Percentiles rank a stretch among this genome's conserved stretches.
Evolutionary conservation across 192 early-diverging fungal species (phyloP).

Genomic region (Gamsiella multidivaricata): DNA sequence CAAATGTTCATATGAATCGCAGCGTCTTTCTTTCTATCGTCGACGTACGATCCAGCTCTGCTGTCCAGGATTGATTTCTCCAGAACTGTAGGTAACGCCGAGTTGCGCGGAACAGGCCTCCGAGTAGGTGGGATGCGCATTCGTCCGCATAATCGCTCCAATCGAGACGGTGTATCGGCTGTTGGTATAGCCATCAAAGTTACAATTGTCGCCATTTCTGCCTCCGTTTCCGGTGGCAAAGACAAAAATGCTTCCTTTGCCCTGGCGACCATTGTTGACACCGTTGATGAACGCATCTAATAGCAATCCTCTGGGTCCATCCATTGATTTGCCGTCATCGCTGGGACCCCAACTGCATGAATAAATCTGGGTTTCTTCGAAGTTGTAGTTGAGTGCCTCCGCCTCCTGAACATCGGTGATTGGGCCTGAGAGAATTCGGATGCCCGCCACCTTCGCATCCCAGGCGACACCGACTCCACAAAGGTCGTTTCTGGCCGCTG

Average conservation of each 20-base stretch:
- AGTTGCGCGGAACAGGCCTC: slow-evolving; percentile 91
- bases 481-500: slow-evolving; percentile 88
- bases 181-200: slow-evolving; percentile 97
- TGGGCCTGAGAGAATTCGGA: slow-evolving; percentile 89
- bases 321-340: slow-evolving; percentile 87
- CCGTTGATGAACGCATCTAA: slow-evolving; percentile 90
- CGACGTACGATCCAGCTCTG: slow-evolving; percentile 83
- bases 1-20: too few relatives aligned
- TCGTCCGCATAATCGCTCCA: slow-evolving; percentile 82
- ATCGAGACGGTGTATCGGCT: slow-evolving; percentile 95
- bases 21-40: too few relatives aligned
- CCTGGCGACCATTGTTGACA: slow-evolving; percentile 82
- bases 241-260: slow-evolving; percentile 90
- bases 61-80: too few relatives aligned
- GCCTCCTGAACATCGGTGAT: slow-evolving; percentile 97
- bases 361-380: slow-evolving; percentile 93
- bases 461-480: slow-evolving; percentile 96
- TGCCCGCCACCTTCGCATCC: slow-evolving; percentile 84
- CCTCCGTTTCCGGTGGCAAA: slow-evolving; percentile 97
- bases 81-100: slow-evolving; percentile 87
- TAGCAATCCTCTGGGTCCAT: slow-evolving; percentile 84
- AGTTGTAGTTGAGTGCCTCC: slow-evolving; percentile 87
- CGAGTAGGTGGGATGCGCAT: slow-evolving; percentile 85
- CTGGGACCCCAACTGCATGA: slow-evolving; percentile 96
- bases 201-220: slow-evolving; percentile 86